Evolutionary conservation across 1,139 yeast species (phyloP).

Genomic region (Kazachstania sp.): DNA sequence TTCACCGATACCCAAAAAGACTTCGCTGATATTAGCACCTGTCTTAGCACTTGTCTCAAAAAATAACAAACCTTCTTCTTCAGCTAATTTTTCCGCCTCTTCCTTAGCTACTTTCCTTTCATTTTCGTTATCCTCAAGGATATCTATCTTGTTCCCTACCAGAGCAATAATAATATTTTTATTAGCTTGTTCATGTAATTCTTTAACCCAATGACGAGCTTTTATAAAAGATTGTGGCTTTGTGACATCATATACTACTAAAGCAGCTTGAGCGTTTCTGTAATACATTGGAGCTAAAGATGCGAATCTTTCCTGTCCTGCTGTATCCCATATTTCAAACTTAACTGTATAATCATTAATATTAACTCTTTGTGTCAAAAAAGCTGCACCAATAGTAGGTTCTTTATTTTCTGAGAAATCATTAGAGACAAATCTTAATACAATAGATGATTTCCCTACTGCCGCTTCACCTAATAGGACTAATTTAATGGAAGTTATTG

Average conservation of each 20-base stretch:
- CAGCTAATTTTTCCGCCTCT: constrained; percentile 75
- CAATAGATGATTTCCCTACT: constrained; percentile 91
- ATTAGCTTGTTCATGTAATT: constrained; percentile 88
- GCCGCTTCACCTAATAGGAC: constrained; percentile 96
- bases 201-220: constrained; percentile 99
- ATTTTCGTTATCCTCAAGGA: constrained; percentile 38
- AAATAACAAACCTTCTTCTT: constrained; percentile 79
- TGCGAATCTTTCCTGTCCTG: constrained; percentile 97
- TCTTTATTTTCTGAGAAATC: constrained; percentile 96
- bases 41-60: constrained; percentile 95
- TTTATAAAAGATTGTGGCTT: constrained; percentile 96
- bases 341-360: constrained; percentile 85
- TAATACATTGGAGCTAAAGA: constrained; percentile 96
- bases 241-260: constrained; percentile 91
- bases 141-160: constrained; percentile 86
- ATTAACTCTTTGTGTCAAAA: constrained; percentile 87
- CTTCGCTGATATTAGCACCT: constrained; percentile 84
- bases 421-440: constrained; percentile 84
- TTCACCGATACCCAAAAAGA: constrained; percentile 81
- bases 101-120: constrained; percentile 77
- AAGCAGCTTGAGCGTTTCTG: constrained; percentile 97
- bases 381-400: constrained; percentile 98
- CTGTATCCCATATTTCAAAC: constrained; percentile 98
- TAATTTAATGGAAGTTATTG: constrained; percentile 69
- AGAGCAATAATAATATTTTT: constrained; percentile 87